Evolutionary conservation across 1,139 yeast species (phyloP), one percentile per base, ranked within the genome.

Genomic region (Debaryomyces psychrophilus): DNA sequence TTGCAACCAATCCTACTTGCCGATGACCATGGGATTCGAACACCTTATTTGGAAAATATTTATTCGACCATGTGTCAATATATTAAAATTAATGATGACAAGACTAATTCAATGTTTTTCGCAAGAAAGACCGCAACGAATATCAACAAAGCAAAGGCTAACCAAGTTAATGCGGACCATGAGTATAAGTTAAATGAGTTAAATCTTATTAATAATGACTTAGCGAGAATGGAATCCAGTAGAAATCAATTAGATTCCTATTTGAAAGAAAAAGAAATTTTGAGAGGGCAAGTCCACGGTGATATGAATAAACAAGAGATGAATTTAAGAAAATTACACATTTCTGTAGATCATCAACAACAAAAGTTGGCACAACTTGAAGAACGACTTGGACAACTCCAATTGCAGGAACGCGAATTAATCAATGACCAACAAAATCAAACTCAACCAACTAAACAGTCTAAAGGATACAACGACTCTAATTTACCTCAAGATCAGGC

Each of bases 1-100:
- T 74, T 90, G 50, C 95, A 90, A 62, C 96, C 97, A 3, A 90
- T 90, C 48, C 71, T 90, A 46, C 71, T 90, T 49, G 96, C 95
- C 14, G 97, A 90, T 66, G 96, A 90, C 62, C 80, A 81, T 59
- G 85, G 87, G 39, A 83, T 90, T 45, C 85, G 88, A 61, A 88
- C 97, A 1, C 97, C 97, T 2, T 90, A 90, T 62, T 75, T 90
- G 64, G 97, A 90, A 66, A 88, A 89, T 58, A 70, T 89, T 49
- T 90, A 89, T 62, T 90, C 96, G 2, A 79, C 85, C 49, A 72
- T 88, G 74, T 83, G 89, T 54, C 95, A 87, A 61, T 77, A 76
- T 48, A 76, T 75, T 46, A 80, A 76, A 52, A 63, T 83, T 42
- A 85, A 83, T 58, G 52, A 53, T 8, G 58, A 55, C 9, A 44